Base-by-base conservation (phyloP, 2,329 filamentous ascomycete species). In the Calonectria pseudoreteaudii region DNA sequence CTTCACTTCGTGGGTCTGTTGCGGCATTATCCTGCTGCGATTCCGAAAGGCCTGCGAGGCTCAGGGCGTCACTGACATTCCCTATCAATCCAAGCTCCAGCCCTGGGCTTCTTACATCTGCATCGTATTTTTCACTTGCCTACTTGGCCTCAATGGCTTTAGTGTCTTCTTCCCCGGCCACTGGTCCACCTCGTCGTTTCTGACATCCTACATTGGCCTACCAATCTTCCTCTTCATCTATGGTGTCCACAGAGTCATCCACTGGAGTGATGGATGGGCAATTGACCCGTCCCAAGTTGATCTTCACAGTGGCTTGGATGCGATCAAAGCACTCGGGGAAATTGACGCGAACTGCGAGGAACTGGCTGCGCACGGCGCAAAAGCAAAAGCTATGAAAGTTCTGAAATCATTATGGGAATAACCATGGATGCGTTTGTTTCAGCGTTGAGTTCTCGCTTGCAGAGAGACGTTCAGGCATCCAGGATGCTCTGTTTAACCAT, bases 121-220 rank as follows among this genome's bases (percentile, higher is more conserved):
- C 10, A 85, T 93, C 26, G 81, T 88, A 7, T 84, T 86, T 28
- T 90, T 92, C 78, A 83, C 82, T 1, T 85, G 91, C 66, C 84
- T 93, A 23, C 84, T 85, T 4, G 81, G 93, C 2, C 87, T 92
- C 80, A 93, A 93, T 73, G 92, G 92, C 1, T 93, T 93, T 80
- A 88, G 89, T 47, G 90, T 91, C 4, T 94, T 94, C 81, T 92
- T 91, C 82, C 88, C 90, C 0, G 85, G 86, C 5, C 86, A 90
- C 23, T 93, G 90, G 88, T 87, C 86, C 14, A 86, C 87, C 0
- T 86, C 85, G 26, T 86, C 83, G 64, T 94, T 94, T 79, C 84
- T 93, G 31, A 92, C 91, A 0, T 87, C 90, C 0, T 94, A 94
- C 78, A 88, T 93, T n/a, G 91, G 91, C 11, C 90, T 93, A 64